A percentile compares a stretch with the other conserved stretches of the same genome.
These are phyloP conservation scores for Bryoerythrophyllum caledonicum DNA, from an alignment of 225 moss, liverwort and hornwort genomes.

Conservation along the genomic window DNA sequence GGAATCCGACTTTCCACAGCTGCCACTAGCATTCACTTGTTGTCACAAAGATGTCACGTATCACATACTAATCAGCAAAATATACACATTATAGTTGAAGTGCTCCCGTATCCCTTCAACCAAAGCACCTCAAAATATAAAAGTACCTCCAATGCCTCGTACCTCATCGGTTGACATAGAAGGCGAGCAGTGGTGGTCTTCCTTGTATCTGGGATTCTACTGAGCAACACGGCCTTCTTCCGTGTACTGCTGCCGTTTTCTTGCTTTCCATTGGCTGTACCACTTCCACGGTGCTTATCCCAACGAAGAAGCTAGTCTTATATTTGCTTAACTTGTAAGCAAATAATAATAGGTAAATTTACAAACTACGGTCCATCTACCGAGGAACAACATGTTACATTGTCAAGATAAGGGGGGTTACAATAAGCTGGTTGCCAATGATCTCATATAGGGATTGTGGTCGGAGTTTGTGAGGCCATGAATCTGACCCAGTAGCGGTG, in stretches of 20 bases:
- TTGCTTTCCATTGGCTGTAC: constrained; percentile 58
- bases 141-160: constrained; percentile 78
- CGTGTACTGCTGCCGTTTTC: constrained; percentile 51
- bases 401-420: constrained; percentile 30
- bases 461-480: constrained; percentile 93
- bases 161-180: constrained; percentile 75
- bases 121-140: not conserved
- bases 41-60: not conserved
- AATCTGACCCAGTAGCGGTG: constrained; percentile 47
- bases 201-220: constrained; percentile 93
- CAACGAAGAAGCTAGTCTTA: constrained; percentile 85
- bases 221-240: constrained; percentile 85
- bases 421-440: constrained; percentile 88
- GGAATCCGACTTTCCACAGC: constrained; percentile 92
- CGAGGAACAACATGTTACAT: not conserved
- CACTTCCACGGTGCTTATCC: constrained; percentile 63
- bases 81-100: constrained; percentile 2
- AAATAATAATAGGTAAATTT: not conserved
- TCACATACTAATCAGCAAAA: constrained; percentile 1
- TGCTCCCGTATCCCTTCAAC: not conserved
- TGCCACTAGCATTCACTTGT: constrained; percentile 97
- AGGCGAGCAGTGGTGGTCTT: constrained; percentile 96
- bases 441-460: constrained; percentile 76
- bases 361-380: not conserved
- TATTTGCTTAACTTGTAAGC: constrained; percentile 79